These are phyloP conservation scores for Calocybe cyanea DNA, from an alignment of 768 basidiomycete genomes.

Conservation along the genomic window DNA sequence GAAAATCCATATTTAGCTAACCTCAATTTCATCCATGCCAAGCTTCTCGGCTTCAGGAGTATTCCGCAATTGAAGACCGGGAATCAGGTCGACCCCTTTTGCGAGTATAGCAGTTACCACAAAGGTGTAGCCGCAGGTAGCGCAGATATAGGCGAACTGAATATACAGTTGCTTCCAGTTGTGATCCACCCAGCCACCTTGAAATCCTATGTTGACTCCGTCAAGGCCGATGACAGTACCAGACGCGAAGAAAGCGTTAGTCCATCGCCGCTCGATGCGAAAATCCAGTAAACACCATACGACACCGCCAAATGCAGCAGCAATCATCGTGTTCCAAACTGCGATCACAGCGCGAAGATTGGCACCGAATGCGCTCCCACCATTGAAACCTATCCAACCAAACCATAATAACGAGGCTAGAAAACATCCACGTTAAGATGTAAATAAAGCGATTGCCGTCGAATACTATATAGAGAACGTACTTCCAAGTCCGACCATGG, in stretches of 20 bases:
- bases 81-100: constrained; percentile 52
- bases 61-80: constrained; percentile 52
- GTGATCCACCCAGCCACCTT: constrained; percentile 71
- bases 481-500: constrained; percentile 77
- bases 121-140: constrained; percentile 56
- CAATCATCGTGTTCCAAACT: constrained; percentile 86
- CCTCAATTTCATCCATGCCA: constrained; percentile 73
- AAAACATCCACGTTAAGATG: background rate
- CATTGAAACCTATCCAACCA: constrained; percentile 89
- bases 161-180: constrained; percentile 80
- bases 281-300: constrained; percentile 83
- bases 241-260: constrained; percentile 61
- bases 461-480: constrained; percentile 17
- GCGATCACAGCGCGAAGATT: constrained; percentile 85
- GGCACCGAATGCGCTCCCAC: constrained; percentile 83
- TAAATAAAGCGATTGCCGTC: too few species aligned
- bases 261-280: constrained; percentile 76
- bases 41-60: constrained; percentile 54
- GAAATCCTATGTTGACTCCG: constrained; percentile 49
- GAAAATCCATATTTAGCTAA: constrained; percentile 23
- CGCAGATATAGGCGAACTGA: constrained; percentile 64
- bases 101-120: constrained; percentile 59
- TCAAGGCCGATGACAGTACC: constrained; percentile 62
- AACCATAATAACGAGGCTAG: constrained; percentile 79
- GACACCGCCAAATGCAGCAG: constrained; percentile 76